Percentiles rank a stretch among this genome's conserved stretches.
Conservation (phyloP, 1,284 basidiomycete species). For the Austroboletus olivaceoglutinosus region DNA sequence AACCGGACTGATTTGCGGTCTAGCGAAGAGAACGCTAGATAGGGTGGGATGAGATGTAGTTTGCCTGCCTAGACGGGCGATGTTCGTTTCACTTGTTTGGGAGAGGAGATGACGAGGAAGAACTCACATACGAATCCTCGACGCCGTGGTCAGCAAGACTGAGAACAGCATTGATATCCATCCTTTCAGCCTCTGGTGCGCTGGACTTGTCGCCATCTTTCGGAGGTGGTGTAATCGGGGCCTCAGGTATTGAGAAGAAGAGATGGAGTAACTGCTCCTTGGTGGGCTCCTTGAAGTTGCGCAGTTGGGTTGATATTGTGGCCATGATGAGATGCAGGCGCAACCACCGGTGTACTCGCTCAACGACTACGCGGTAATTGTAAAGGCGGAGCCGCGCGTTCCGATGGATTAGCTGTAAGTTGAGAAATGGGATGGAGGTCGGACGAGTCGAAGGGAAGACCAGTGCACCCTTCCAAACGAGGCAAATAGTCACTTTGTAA, state of each 20-base stretch:
- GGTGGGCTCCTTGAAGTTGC: conserved; percentile 87
- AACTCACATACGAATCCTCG: conserved; percentile 90
- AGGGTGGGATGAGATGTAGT: conserved; percentile 86
- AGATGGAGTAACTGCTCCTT: conserved; percentile 80
- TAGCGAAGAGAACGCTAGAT: conserved; percentile 87
- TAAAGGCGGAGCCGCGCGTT: background rate
- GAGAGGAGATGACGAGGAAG: background rate
- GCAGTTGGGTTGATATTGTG: conserved; percentile 79
- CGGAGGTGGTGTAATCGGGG: conserved; percentile 1
- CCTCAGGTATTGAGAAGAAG: conserved; percentile 78
- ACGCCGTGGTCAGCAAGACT: conserved; percentile 75
- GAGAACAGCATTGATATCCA: conserved; percentile 91
- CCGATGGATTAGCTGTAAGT: background rate
- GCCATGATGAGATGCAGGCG: too few species aligned
- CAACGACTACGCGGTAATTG: background rate
- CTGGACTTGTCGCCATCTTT: conserved; percentile 26
- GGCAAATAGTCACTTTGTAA: too few species aligned
- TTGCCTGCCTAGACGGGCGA: conserved; percentile 72
- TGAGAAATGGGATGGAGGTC: too few species aligned
- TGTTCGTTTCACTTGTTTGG: background rate
- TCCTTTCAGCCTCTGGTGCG: conserved; percentile 54
- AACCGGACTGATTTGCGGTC: conserved; percentile 92
- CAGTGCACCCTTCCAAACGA: too few species aligned
- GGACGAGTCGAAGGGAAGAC: too few species aligned
- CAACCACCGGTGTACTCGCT: background rate